Conservation (phyloP, 164 flowering plant species). For the Echeveria elegans region DNA sequence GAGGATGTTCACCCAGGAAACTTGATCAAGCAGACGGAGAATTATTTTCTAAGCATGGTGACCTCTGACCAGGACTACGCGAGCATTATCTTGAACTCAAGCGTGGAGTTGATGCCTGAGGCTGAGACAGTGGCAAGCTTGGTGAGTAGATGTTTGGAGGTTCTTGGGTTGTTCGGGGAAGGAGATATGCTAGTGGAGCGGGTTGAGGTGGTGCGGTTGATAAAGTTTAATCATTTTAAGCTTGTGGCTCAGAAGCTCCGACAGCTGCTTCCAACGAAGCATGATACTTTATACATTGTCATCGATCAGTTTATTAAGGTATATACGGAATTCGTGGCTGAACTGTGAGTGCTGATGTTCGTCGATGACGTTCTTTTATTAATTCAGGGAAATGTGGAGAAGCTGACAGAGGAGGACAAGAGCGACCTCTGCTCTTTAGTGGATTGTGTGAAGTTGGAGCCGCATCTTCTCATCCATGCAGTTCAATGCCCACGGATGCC, state of each 20-base stretch:
- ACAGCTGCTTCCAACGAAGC: conserved; percentile 25
- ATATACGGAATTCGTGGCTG: not conserved
- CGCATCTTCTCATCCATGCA: conserved; percentile 43
- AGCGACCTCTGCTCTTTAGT: conserved; percentile 37
- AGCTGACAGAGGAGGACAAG: conserved; percentile 50
- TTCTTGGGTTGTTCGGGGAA: conserved; percentile 19
- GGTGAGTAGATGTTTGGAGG: conserved; percentile 52
- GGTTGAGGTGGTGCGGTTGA: conserved; percentile 26
- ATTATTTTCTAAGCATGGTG: conserved; percentile 40
- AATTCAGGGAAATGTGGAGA: conserved; percentile 34
- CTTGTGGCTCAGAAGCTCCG: conserved; percentile 42
- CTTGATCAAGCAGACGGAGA: conserved; percentile 39
- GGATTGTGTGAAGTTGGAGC: conserved; percentile 64
- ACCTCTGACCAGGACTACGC: conserved; percentile 37
- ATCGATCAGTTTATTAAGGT: conserved; percentile 62
- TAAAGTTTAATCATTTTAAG: conserved; percentile 34
- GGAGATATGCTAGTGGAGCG: conserved; percentile 16
- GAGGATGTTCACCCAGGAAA: conserved; percentile 24
- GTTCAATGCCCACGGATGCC: conserved; percentile 83
- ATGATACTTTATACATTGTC: conserved; percentile 52
- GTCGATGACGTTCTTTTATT: not conserved
- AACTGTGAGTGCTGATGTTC: not conserved
- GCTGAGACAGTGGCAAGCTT: conserved; percentile 50
- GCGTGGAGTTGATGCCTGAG: conserved; percentile 55
- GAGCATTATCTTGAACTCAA: conserved; percentile 36